phyloP scores from a whole-genome alignment of 148 eudicot genomes.

The Amaranthus cruentus region DNA sequence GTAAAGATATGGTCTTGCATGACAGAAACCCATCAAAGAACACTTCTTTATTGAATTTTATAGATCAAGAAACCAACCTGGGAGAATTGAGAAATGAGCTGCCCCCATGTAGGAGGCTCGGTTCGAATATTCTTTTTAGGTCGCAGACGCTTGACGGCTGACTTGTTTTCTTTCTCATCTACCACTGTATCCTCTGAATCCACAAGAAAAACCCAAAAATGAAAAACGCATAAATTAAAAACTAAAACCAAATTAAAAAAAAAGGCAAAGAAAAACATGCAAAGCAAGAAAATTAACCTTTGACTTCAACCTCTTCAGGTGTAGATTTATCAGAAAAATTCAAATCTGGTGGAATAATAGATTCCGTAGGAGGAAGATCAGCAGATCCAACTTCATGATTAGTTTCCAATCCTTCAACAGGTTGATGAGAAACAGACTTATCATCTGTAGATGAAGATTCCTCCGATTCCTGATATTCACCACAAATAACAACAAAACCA shows the following conservation, averaged over 20 bases:
- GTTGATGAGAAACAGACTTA: constrained; percentile 29
- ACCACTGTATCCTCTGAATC: constrained; percentile 28
- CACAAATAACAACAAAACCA: not conserved
- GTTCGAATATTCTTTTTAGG: constrained; percentile 35
- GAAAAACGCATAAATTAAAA: not conserved
- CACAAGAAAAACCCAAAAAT: not conserved
- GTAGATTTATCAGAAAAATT: constrained; percentile 39
- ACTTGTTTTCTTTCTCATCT: constrained; percentile 42
- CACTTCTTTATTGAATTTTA: not conserved
- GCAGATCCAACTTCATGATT: constrained; percentile 54
- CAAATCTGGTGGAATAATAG: constrained; percentile 33
- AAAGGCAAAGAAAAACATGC: constrained; percentile 18
- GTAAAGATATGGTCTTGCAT: too few species aligned
- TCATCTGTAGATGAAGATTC: constrained; percentile 58
- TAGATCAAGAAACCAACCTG: constrained; percentile 39
- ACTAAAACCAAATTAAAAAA: not conserved
- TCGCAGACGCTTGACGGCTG: constrained; percentile 42
- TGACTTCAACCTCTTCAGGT: constrained; percentile 25
- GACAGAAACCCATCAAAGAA: constrained; percentile 1
- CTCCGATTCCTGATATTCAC: constrained; percentile 47
- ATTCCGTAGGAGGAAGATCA: constrained; percentile 38
- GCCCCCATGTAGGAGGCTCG: constrained; percentile 66
- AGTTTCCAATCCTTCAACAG: constrained; percentile 23
- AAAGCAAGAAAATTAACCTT: constrained; percentile 25
- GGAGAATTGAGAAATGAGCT: constrained; percentile 79